Base-by-base conservation (phyloP, 306 rosid species). In the Rosa chinensis region DNA sequence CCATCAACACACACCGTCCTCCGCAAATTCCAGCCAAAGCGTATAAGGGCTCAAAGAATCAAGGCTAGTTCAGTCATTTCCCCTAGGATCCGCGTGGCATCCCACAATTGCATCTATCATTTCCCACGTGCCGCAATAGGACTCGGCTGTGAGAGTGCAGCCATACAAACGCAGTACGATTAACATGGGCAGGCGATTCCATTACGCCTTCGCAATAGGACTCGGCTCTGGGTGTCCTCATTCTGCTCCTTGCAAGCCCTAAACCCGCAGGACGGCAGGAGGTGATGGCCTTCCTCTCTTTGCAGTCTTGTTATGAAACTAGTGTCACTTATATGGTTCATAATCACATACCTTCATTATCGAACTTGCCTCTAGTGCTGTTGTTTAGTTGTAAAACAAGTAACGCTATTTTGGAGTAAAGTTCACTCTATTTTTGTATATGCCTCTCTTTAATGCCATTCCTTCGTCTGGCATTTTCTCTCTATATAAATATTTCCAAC, bases 1-100 rank as follows among this genome's bases (percentile, higher is more conserved):
- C 88, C 88, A 89, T 89, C 9, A 70, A 21, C 8, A 6, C 64
- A 25, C 25, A 25, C 25, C 25, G 25, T 25, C 25, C 25, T 25
- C 25, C 25, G 25, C 25, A 25, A 25, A 63, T 32, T 8, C 66
- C 8, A 61, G 18, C 66, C 66, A 25, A 28, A 62, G 40, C 3
- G 42, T 62, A 13, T 62, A 28, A 5, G 0, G 18, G 61, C 10
- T 18, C 23, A 18, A 7, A 16, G 21, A 52, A 1, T 0, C 5
- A 8, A 10, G 78, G 49, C 53, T 43, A 74, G 5, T 58, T 21
- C 16, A 32, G 80, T 32, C 72, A 66, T 64, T 77, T 49, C 8
- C 2, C 2, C 2, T 1, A 6, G 10, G 5, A 23, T 25, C 39
- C 67, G 5, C 6, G 67, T 62, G 28, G 20, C 67, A 13, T 32